Percentiles rank a stretch among this genome's conserved stretches.
Evolutionary conservation across 1,284 basidiomycete genomes (phyloP).

Genomic region (Puccinia polysora): DNA sequence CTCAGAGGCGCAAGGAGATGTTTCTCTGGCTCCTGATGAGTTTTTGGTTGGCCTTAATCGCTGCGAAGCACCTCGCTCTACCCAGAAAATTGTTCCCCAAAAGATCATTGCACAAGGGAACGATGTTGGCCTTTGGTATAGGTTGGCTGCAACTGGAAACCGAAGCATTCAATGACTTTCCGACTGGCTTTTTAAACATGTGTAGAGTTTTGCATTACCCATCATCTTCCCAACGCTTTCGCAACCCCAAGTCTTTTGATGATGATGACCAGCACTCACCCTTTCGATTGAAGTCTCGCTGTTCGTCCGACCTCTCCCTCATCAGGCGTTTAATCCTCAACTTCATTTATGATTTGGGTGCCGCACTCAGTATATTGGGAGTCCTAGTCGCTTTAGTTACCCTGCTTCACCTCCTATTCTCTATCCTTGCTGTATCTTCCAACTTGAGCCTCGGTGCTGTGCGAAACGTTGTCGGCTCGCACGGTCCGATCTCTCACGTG

Average conservation of each 20-base stretch:
- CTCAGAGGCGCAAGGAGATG: too few species aligned
- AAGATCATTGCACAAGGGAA: not conserved
- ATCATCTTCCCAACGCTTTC: not conserved
- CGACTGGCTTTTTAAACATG: not conserved
- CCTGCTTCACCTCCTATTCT: not conserved
- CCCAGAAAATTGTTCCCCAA: too few species aligned
- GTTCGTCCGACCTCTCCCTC: not conserved
- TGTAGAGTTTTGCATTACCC: constrained; percentile 9
- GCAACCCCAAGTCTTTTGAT: constrained; percentile 28
- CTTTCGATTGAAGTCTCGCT: not conserved
- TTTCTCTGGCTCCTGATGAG: too few species aligned
- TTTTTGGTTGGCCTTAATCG: too few species aligned
- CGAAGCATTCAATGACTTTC: constrained; percentile 7
- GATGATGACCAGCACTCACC: constrained; percentile 11
- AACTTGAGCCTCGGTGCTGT: not conserved
- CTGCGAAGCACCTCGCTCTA: too few species aligned
- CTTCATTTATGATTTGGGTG: constrained; percentile 16
- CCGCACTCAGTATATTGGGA: constrained; percentile 6
- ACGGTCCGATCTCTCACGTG: not conserved
- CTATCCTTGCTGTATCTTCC: not conserved
- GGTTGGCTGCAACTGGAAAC: constrained; percentile 27
- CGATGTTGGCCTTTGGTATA: constrained; percentile 4
- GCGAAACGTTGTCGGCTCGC: not conserved
- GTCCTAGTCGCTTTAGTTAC: not conserved
- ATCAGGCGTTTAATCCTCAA: constrained; percentile 9